Evolutionary conservation across 2,329 filamentous ascomycete genomes (phyloP).

Genomic region (Pyricularia sp.): DNA sequence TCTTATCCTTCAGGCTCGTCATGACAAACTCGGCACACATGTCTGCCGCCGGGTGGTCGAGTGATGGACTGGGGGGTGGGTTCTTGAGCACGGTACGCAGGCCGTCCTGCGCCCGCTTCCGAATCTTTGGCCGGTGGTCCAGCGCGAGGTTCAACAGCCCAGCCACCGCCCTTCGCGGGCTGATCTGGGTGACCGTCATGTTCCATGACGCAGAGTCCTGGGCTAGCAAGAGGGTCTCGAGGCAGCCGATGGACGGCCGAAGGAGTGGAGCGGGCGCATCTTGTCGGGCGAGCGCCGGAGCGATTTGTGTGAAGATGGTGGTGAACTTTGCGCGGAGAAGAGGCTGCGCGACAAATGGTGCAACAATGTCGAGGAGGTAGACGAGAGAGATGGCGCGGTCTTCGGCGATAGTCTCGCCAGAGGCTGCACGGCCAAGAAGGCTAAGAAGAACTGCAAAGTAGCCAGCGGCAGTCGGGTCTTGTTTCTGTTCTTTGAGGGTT

Average conservation of each 20-base stretch:
- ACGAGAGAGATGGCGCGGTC: slow-evolving; percentile 80
- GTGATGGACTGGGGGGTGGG: slow-evolving; percentile 79
- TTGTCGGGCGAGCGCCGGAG: slow-evolving; percentile 68
- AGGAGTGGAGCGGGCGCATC: slow-evolving; percentile 83
- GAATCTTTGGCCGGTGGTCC: slow-evolving; percentile 84
- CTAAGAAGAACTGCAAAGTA: slow-evolving; percentile 95
- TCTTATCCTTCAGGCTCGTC: slow-evolving; percentile 60
- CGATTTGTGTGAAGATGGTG: slow-evolving; percentile 80
- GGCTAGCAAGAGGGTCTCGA: slow-evolving; percentile 83
- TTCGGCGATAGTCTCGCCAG: slow-evolving; percentile 61
- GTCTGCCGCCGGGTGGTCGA: slow-evolving; percentile 91
- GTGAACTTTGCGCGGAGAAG: slow-evolving; percentile 92
- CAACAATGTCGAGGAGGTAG: slow-evolving; percentile 90
- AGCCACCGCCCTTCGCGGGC: slow-evolving; percentile 78
- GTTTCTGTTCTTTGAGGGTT: slow-evolving; percentile 80
- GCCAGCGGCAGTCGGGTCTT: slow-evolving; percentile 72
- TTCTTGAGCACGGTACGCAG: slow-evolving; percentile 73
- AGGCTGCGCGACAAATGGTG: slow-evolving; percentile 72
- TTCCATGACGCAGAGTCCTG: slow-evolving; percentile 88
- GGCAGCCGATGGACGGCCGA: slow-evolving; percentile 79
- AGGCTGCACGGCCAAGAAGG: slow-evolving; percentile 69
- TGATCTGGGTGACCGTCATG: slow-evolving; percentile 70
- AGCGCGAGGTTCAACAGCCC: slow-evolving; percentile 77
- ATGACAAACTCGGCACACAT: slow-evolving; percentile 92
- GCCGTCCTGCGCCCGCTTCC: slow-evolving; percentile 87